Base-by-base conservation (phyloP, 345 rosid genomes). In the Boechera retrofracta region DNA sequence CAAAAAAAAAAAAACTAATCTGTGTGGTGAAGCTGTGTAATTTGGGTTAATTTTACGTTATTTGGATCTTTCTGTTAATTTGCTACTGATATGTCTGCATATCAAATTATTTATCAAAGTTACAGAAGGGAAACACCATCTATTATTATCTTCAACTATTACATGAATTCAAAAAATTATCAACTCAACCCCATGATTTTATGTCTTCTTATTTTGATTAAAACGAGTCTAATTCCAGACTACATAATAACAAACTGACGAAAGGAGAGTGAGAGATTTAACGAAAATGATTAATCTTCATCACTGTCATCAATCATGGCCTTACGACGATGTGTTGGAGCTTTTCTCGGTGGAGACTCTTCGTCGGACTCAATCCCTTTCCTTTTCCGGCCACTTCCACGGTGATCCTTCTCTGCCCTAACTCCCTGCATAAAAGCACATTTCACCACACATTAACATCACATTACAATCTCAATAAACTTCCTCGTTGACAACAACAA, bases 241-340 rank as follows among this genome's bases (percentile, higher is more conserved):
- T 67, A 62, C 36, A 67, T 16, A 29, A 28, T 57, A 67, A 58
- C 59, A 72, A 59, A 49, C 12, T 7, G 64, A 53, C 10, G 21
- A 44, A 53, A 35, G 12, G 35, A 26, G 26, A 33, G 66, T 4
- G 47, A 33, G 24, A 13, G 31, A 33, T n/a, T 12, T 2, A 13
- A 12, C 1, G 44, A 12, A 48, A 21, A 13, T 51, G n/a, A 39
- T 11, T 69, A 83, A 56, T 95, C 97, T 72, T 95, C 99, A 35
- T 95, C 98, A 64, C 98, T 90, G 69, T 95, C 98, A 61, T 83
- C 89, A 79, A 91, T 88, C 67, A 95, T 91, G 11, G 99, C 87
- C 94, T 86, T 86, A 36, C 97, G 87, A 2, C 97, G 91, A 64
- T 91, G 96, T 11, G 86, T 73, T 3, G 92, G 77, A 75, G 76